phyloP scores from a whole-genome alignment of 1,284 basidiomycete genomes.

The Ustilago bromivora region DNA sequence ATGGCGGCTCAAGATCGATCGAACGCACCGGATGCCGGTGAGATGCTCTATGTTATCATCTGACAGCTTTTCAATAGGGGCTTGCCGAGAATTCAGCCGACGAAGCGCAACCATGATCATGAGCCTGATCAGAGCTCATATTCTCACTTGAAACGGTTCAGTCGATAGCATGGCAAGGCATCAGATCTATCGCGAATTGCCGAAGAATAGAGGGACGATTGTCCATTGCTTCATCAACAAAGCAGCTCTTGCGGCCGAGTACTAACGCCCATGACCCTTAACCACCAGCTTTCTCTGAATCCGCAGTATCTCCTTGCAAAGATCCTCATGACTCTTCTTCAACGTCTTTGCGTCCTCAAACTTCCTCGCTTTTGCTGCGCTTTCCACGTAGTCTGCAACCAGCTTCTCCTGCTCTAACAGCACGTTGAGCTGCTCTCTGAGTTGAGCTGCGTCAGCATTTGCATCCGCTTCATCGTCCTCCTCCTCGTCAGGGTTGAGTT shows the following conservation, averaged over 20 bases:
- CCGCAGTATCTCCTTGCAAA: slow-evolving; percentile 58
- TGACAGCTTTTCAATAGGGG: background rate
- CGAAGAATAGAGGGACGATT: background rate
- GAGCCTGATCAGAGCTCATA: background rate
- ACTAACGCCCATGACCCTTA: slow-evolving; percentile 21
- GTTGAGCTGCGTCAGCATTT: slow-evolving; percentile 28
- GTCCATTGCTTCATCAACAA: background rate
- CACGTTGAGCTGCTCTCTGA: slow-evolving; percentile 54
- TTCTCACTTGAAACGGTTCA: background rate
- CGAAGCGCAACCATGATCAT: background rate
- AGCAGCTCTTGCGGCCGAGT: background rate
- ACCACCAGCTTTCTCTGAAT: slow-evolving; percentile 43
- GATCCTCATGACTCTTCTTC: slow-evolving; percentile 58
- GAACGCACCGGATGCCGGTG: background rate
- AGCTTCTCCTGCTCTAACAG: slow-evolving; percentile 63
- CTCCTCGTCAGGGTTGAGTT: slow-evolving; percentile 8
- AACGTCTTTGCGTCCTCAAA: slow-evolving; percentile 63
- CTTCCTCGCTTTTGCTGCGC: slow-evolving; percentile 59
- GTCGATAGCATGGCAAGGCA: background rate
- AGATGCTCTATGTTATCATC: background rate
- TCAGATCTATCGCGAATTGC: background rate
- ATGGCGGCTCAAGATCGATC: background rate
- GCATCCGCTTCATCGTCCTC: slow-evolving; percentile 12
- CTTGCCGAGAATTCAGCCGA: background rate
- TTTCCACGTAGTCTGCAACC: slow-evolving; percentile 56